These are phyloP conservation scores for Elsinoe batatas DNA, from an alignment of 2,329 filamentous ascomycete genomes.

Conservation along the genomic window DNA sequence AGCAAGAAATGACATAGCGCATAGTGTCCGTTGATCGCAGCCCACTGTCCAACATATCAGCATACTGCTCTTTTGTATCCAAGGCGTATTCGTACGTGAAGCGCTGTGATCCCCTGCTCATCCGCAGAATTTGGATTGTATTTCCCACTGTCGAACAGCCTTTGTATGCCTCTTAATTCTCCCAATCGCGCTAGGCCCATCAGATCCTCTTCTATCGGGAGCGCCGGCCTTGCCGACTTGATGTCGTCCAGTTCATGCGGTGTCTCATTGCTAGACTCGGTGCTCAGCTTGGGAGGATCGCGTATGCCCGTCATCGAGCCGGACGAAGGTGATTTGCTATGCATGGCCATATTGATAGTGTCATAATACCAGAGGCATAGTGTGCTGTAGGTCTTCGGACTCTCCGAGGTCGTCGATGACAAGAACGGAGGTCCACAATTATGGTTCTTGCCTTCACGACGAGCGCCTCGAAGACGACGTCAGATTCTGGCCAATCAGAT, in stretches of 20 bases:
- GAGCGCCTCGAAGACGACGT: neutral
- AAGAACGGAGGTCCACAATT: neutral
- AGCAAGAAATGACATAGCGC: conserved; percentile 94
- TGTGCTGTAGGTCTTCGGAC: neutral
- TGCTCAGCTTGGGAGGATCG: neutral
- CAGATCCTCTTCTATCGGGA: conserved; percentile 63
- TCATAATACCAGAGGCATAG: neutral
- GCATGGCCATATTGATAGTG: neutral
- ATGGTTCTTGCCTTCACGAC: neutral
- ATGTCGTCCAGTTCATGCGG: conserved; percentile 27
- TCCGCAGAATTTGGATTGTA: conserved; percentile 76
- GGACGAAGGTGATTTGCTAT: neutral
- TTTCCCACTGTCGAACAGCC: conserved; percentile 73
- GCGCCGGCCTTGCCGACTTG: conserved; percentile 25
- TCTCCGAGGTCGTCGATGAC: neutral
- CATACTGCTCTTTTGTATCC: neutral
- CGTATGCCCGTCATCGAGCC: neutral
- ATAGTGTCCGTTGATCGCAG: conserved; percentile 97
- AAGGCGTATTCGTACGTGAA: conserved; percentile 60
- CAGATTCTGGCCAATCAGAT: conserved; percentile 4
- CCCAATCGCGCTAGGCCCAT: conserved; percentile 92
- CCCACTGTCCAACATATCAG: conserved; percentile 57
- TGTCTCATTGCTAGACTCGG: conserved; percentile 1
- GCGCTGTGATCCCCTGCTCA: conserved; percentile 85
- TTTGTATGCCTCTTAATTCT: conserved; percentile 77